phyloP scores from a whole-genome alignment of 2,329 filamentous ascomycete genomes.

The Paraphoma chrysanthemicola region DNA sequence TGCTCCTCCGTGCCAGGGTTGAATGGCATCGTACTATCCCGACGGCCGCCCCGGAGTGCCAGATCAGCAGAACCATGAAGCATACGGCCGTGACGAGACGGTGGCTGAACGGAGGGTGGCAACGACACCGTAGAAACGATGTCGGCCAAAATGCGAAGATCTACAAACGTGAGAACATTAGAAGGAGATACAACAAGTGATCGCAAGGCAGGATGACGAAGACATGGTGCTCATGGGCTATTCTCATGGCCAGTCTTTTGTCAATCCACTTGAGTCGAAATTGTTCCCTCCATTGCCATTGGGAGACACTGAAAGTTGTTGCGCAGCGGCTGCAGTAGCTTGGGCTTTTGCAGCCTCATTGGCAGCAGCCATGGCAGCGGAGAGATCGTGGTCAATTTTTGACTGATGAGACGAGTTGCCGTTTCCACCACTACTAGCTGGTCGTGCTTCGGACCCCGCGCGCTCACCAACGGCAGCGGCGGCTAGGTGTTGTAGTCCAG shows the following conservation, averaged over 20 bases:
- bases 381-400: slow-evolving; percentile 42
- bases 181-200: neutral
- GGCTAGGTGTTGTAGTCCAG: slow-evolving; percentile 47
- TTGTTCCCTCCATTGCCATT: slow-evolving; percentile 20
- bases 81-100: too few species aligned
- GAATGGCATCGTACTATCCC: too few species aligned
- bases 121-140: neutral
- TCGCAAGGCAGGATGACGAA: neutral
- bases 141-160: neutral
- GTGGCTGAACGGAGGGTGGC: too few species aligned
- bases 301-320: slow-evolving; percentile 32
- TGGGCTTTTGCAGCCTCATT: slow-evolving; percentile 46
- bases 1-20: too few species aligned
- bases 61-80: too few species aligned
- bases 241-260: slow-evolving; percentile 1
- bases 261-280: slow-evolving; percentile 19
- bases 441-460: slow-evolving; percentile 35
- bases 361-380: slow-evolving; percentile 45
- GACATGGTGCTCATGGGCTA: neutral
- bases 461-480: slow-evolving; percentile 48
- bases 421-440: slow-evolving; percentile 35
- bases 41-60: too few species aligned
- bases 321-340: slow-evolving; percentile 44
- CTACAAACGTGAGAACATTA: neutral
- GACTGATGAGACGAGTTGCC: slow-evolving; percentile 22